These are phyloP conservation scores for Ceratobasidium sp. DNA, from an alignment of 1,284 basidiomycete species.

Conservation along the genomic window DNA sequence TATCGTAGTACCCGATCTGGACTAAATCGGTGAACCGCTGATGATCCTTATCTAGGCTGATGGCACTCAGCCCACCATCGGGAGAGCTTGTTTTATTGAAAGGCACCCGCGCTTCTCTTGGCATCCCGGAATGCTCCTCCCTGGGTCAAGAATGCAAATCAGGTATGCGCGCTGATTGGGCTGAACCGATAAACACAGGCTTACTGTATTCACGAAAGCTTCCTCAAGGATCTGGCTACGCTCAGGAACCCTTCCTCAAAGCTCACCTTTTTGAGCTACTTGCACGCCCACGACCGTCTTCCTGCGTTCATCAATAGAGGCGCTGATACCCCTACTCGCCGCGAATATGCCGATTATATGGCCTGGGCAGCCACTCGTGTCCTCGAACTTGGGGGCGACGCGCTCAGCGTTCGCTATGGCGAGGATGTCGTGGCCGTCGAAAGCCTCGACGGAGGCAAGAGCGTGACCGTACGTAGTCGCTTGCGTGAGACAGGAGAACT, in stretches of 20 bases:
- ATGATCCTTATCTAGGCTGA: constrained; percentile 25
- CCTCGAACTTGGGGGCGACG: constrained; percentile 60
- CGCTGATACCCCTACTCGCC: constrained; percentile 58
- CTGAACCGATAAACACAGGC: background rate
- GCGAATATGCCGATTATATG: constrained; percentile 71
- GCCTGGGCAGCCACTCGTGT: constrained; percentile 67
- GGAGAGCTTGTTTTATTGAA: constrained; percentile 67
- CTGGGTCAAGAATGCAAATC: constrained; percentile 71
- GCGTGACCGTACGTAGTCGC: constrained; percentile 47
- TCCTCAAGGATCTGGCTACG: constrained; percentile 72
- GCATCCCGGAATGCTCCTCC: constrained; percentile 71
- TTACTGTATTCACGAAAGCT: constrained; percentile 57
- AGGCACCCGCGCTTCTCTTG: constrained; percentile 65
- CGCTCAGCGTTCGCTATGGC: constrained; percentile 60
- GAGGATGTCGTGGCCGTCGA: constrained; percentile 62
- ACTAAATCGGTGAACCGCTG: background rate
- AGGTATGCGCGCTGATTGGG: constrained; percentile 57
- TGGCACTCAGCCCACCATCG: constrained; percentile 48
- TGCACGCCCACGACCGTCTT: constrained; percentile 64
- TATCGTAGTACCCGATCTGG: background rate
- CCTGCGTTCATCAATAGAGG: constrained; percentile 62
- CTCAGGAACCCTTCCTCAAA: constrained; percentile 68
- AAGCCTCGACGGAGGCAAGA: constrained; percentile 54
- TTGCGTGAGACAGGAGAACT: constrained; percentile 41
- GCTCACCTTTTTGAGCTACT: constrained; percentile 70